Base-by-base conservation (phyloP, 768 basidiomycete genomes). In the Mycena pura region DNA sequence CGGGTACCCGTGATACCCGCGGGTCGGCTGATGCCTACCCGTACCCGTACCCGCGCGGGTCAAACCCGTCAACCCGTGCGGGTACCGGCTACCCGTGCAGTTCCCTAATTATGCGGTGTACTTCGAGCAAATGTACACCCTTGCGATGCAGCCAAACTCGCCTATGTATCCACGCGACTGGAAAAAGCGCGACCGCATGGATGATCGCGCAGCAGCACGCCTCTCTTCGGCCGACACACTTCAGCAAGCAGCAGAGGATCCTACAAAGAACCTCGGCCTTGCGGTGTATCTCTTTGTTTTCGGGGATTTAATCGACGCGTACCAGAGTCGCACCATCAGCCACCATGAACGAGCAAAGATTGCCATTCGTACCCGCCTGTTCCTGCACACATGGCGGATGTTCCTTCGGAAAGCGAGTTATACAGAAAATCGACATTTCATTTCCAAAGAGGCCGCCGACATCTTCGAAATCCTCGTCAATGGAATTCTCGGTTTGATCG, bases 151-250 rank as follows among this genome's bases (percentile, higher is more conserved):
- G n/a, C 38, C 34, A n/a, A 24, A 54, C 39, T 21, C 38, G 13
- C 52, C 52, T 8, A 24, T 54, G 21, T 54, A 41, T 41, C 38
- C 21, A 22, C 52, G 52, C 13, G 52, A 54, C 21, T 43, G 41
- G 41, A 43, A 43, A 21, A 10, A 21, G 10, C 41, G 41, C 10
- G 41, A 43, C 41, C 32, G 67, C 9, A 73, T 76, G 61, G 75
- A 76, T 55, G 75, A 76, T 57, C 55, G 59, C 25, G 75, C 74
- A 1, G 74, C 74, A 0, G 50, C 70, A 9, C 65, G 72, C 0
- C 58, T 75, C 0, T 71, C 71, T 50, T 72, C 70, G 19, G 60
- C 74, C 4, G 51, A 49, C 3, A 57, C 68, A 0, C 50, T 74
- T 2, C 19, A 65, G 10, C 59, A 50, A 14, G n/a, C 61, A n/a